Percentiles rank a stretch among this genome's conserved stretches.
phyloP scores from a whole-genome alignment of 2,329 filamentous ascomycete genomes.

The Cadophora sp. region DNA sequence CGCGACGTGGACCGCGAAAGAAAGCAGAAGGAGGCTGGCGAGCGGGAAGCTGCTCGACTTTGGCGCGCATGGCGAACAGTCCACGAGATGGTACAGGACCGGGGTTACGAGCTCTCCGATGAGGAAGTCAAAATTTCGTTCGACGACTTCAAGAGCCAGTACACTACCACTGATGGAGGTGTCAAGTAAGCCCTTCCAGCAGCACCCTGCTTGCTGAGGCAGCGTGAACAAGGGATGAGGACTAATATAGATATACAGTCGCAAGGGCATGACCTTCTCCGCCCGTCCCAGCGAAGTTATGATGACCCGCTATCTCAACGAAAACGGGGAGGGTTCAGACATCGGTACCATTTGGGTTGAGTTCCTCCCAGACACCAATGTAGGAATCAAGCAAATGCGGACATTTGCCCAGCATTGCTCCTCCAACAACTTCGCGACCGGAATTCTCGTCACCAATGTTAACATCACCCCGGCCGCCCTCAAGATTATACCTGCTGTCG shows the following conservation, averaged over 20 bases:
- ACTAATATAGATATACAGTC: slow-evolving; percentile 58
- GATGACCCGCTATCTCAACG: slow-evolving; percentile 78
- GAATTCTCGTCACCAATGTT: slow-evolving; percentile 86
- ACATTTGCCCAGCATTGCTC: slow-evolving; percentile 84
- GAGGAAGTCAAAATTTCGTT: slow-evolving; percentile 88
- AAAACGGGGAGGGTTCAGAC: slow-evolving; percentile 72
- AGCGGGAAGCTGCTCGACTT: slow-evolving; percentile 65
- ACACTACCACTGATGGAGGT: slow-evolving; percentile 73
- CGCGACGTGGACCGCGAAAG: slow-evolving; percentile 41
- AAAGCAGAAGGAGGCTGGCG: slow-evolving; percentile 45
- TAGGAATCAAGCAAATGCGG: slow-evolving; percentile 93
- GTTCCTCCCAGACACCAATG: slow-evolving; percentile 79
- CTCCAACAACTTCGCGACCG: slow-evolving; percentile 82
- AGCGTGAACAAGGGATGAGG: neutral
- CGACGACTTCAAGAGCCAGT: slow-evolving; percentile 78
- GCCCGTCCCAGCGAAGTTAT: slow-evolving; percentile 84
- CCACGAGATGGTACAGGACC: slow-evolving; percentile 92
- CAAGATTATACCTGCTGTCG: slow-evolving; percentile 82
- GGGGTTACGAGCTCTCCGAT: slow-evolving; percentile 91
- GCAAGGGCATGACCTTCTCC: slow-evolving; percentile 84
- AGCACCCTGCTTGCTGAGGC: neutral
- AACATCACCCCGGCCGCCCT: slow-evolving; percentile 85
- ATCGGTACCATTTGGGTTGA: slow-evolving; percentile 93
- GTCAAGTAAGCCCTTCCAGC: slow-evolving; percentile 64
- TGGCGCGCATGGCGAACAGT: slow-evolving; percentile 95